phyloP scores from a whole-genome alignment of 441 rosid species.

The Bruguiera hainesii region DNA sequence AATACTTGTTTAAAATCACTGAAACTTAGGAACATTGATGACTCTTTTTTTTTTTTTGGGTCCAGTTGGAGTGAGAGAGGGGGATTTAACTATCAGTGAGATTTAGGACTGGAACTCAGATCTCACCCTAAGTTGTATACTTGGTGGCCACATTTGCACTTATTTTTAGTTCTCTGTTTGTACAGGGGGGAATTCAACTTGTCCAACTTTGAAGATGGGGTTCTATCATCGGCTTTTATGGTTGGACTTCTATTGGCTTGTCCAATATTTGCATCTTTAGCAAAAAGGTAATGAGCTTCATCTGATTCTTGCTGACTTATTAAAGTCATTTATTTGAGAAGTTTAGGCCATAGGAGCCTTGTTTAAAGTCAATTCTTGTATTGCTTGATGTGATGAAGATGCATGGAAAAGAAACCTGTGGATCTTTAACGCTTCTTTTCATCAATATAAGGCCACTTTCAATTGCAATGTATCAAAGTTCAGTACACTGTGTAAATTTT shows the following conservation, averaged over 20 bases:
- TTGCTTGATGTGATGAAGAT: conserved; percentile 3
- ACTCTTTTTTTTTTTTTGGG: neutral
- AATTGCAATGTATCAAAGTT: neutral
- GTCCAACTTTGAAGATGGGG: conserved; percentile 88
- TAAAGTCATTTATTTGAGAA: neutral
- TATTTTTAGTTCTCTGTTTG: neutral
- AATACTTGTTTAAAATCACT: neutral
- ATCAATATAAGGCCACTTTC: neutral
- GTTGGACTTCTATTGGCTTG: conserved; percentile 93
- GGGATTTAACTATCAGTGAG: too few species aligned
- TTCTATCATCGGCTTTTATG: conserved; percentile 93
- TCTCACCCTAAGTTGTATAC: too few species aligned
- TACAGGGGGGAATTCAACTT: conserved; percentile 80
- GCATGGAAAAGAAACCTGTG: neutral
- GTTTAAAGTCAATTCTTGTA: neutral
- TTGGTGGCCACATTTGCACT: neutral
- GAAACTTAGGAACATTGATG: neutral
- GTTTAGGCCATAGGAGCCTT: neutral
- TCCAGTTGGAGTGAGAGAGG: neutral
- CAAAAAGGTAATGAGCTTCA: conserved; percentile 59
- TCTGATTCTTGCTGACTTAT: neutral
- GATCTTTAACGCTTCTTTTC: neutral
- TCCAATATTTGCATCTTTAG: conserved; percentile 88
- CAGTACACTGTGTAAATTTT: neutral
- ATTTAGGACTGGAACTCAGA: too few species aligned